Conservation (phyloP, 2,329 filamentous ascomycete species). For the Claviceps humidiphila region DNA sequence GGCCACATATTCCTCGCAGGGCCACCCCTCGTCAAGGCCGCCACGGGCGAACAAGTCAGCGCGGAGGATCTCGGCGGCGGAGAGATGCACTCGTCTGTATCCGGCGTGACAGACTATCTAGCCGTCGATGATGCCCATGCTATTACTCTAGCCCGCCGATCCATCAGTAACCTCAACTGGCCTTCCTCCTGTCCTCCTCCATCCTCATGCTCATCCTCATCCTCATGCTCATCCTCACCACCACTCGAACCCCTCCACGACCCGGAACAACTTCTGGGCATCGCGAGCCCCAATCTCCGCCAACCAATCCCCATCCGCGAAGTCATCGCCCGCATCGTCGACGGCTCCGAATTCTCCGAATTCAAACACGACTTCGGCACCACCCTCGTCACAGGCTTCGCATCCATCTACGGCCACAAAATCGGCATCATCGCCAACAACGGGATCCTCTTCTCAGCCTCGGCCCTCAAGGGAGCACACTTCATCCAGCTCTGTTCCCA, state of each 20-base stretch:
- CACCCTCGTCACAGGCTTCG: constrained; percentile 86
- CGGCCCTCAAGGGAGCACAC: constrained; percentile 84
- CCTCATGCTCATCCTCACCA: constrained; percentile 19
- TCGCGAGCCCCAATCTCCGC: constrained; percentile 81
- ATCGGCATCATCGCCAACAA: constrained; percentile 95
- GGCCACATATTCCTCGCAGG: constrained; percentile 97
- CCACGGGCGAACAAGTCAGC: constrained; percentile 82
- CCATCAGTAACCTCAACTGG: constrained; percentile 83
- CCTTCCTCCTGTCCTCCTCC: constrained; percentile 34
- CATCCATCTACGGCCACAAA: constrained; percentile 73
- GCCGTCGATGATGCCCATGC: constrained; percentile 91
- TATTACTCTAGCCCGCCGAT: constrained; percentile 69
- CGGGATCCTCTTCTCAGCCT: constrained; percentile 83
- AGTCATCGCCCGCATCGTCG: constrained; percentile 84
- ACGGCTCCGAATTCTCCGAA: constrained; percentile 79
- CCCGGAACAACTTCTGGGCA: constrained; percentile 67
- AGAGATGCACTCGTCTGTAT: constrained; percentile 77
- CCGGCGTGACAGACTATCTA: constrained; percentile 88
- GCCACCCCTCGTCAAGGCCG: constrained; percentile 87
- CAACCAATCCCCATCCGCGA: constrained; percentile 77
- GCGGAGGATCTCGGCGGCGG: constrained; percentile 87
- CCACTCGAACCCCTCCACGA: constrained; percentile 71
- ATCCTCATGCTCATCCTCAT: constrained; percentile 18
- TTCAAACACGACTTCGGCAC: constrained; percentile 89
- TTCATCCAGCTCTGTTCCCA: constrained; percentile 93